Conservation (phyloP, 78 protist genomes). For the Emiliania huxleyi region DNA sequence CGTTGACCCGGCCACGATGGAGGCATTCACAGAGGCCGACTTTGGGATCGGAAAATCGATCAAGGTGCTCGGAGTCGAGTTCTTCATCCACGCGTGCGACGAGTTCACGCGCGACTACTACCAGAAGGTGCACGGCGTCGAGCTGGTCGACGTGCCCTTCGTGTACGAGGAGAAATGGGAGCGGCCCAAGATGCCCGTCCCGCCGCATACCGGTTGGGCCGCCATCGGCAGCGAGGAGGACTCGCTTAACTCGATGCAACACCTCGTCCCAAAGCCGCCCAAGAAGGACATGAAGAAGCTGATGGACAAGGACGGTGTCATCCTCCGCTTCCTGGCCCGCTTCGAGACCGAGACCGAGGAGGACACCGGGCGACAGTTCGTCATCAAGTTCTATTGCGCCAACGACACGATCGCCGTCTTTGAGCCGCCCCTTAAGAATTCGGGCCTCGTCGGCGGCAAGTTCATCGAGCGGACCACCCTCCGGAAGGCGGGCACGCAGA, state of each 20-base stretch:
- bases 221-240: slow-evolving; percentile 73
- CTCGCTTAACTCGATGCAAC: slow-evolving; percentile 45
- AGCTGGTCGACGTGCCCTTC: neutral
- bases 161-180: neutral
- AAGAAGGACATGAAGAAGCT: slow-evolving; percentile 49
- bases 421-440: slow-evolving; percentile 65
- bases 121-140: slow-evolving; percentile 13
- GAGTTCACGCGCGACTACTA: slow-evolving; percentile 55
- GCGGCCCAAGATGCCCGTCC: slow-evolving; percentile 31
- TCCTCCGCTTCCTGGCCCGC: slow-evolving; percentile 17
- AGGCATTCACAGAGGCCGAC: neutral
- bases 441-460: slow-evolving; percentile 67
- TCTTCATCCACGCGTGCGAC: slow-evolving; percentile 30
- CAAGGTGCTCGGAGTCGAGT: neutral
- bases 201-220: slow-evolving; percentile 64
- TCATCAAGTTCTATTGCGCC: slow-evolving; percentile 59
- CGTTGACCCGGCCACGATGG: neutral
- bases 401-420: slow-evolving; percentile 64
- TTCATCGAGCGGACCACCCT: slow-evolving; percentile 43
- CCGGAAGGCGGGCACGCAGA: neutral
- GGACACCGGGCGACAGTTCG: slow-evolving; percentile 59
- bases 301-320: slow-evolving; percentile 29
- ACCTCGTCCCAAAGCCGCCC: slow-evolving; percentile 69
- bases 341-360: slow-evolving; percentile 6
- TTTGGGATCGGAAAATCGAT: neutral